phyloP scores from a whole-genome alignment of 805 yeast species.

The Zygoascus bituminiphila region DNA sequence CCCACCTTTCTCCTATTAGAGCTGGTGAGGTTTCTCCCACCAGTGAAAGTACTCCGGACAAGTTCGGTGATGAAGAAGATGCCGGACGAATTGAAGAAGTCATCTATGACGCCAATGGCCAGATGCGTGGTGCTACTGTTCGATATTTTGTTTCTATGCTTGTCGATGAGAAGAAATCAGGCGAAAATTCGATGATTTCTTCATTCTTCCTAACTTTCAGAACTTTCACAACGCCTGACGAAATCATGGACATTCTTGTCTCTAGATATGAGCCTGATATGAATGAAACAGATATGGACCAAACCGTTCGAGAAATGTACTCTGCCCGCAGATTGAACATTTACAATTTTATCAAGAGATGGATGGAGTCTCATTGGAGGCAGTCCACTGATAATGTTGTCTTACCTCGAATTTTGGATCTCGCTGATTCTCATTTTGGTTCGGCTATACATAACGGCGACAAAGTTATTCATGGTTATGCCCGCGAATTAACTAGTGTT shows the following conservation, averaged over 20 bases:
- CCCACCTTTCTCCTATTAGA: constrained; percentile 1
- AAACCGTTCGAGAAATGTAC: constrained; percentile 30
- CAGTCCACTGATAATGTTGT: constrained; percentile 49
- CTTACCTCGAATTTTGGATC: constrained; percentile 63
- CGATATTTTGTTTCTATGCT: constrained; percentile 25
- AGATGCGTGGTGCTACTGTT: constrained; percentile 29
- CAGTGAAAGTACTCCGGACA: background rate
- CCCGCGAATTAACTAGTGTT: constrained; percentile 11
- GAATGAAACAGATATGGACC: constrained; percentile 38
- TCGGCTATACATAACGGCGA: constrained; percentile 14
- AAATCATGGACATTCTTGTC: constrained; percentile 60
- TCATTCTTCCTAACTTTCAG: constrained; percentile 73
- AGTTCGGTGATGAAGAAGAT: background rate
- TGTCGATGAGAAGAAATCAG: constrained; percentile 16
- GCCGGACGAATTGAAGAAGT: constrained; percentile 1
- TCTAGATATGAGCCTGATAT: constrained; percentile 31
- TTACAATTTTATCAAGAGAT: constrained; percentile 59
- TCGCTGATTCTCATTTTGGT: constrained; percentile 34
- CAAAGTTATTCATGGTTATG: constrained; percentile 15
- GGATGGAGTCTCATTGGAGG: constrained; percentile 92
- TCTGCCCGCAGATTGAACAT: constrained; percentile 44
- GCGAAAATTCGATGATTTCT: constrained; percentile 49
- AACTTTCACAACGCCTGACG: constrained; percentile 57
- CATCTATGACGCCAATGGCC: constrained; percentile 17
- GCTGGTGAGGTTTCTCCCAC: background rate